A percentile compares a stretch with the other conserved stretches of the same genome.
Conservation (phyloP, 352 stramenopile genomes). For the Globisporangium irregulare region DNA sequence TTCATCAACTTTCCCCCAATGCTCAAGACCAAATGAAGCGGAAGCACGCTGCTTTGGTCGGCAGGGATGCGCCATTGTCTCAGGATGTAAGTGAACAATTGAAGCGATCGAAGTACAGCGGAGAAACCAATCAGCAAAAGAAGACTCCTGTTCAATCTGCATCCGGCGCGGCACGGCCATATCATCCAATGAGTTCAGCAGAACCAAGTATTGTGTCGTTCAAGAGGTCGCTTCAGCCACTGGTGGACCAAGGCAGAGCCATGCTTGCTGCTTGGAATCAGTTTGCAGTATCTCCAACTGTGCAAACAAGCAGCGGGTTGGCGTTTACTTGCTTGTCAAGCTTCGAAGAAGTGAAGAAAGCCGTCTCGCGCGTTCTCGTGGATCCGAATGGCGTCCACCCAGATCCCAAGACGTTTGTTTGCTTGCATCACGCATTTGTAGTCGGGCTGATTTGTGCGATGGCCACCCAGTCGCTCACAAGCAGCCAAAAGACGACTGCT, state of each 20-base stretch:
- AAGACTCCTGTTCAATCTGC: conserved; percentile 5
- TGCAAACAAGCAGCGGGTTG: conserved; percentile 51
- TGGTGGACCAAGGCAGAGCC: conserved; percentile 60
- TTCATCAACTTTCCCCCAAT: conserved; percentile 12
- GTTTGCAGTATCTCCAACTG: conserved; percentile 48
- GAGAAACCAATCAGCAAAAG: neutral
- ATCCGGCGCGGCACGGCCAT: neutral
- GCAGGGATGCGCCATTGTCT: neutral
- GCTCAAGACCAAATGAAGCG: conserved; percentile 22
- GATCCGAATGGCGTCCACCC: conserved; percentile 41
- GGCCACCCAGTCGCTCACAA: conserved; percentile 70
- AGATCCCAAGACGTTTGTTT: conserved; percentile 68
- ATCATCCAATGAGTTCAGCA: conserved; percentile 5
- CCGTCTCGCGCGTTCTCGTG: conserved; percentile 56
- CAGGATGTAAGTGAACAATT: conserved; percentile 11
- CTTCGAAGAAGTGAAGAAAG: conserved; percentile 81
- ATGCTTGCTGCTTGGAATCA: conserved; percentile 81
- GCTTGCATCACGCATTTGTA: conserved; percentile 77
- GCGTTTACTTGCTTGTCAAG: conserved; percentile 65
- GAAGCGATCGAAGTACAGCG: conserved; percentile 18
- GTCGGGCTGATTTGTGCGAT: conserved; percentile 77
- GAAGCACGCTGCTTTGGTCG: conserved; percentile 10
- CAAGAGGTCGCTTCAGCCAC: conserved; percentile 53
- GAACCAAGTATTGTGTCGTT: conserved; percentile 25
- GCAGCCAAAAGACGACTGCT: conserved; percentile 47